Conservation (phyloP, 2,329 filamentous ascomycete species). For the Sclerotinia trifoliorum region DNA sequence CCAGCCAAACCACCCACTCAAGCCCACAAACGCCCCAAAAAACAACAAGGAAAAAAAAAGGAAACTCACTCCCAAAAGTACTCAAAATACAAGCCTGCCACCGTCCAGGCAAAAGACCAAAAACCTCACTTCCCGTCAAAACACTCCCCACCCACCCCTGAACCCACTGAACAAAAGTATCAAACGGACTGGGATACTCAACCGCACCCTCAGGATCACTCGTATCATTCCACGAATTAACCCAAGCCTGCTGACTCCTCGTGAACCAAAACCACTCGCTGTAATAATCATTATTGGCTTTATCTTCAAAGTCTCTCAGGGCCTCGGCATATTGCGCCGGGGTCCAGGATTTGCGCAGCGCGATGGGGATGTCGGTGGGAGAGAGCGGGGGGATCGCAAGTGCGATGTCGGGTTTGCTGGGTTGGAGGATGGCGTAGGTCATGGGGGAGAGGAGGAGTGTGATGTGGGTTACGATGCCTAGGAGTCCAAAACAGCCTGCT, state of each 20-base stretch:
- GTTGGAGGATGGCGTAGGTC: constrained; percentile 48
- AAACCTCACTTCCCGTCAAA: constrained; percentile 40
- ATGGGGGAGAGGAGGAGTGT: constrained; percentile 49
- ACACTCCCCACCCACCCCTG: constrained; percentile 43
- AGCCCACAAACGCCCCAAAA: too few relatives aligned
- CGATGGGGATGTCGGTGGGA: constrained; percentile 43
- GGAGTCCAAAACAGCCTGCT: constrained; percentile 47
- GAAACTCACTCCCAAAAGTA: constrained; percentile 38
- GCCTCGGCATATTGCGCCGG: constrained; percentile 41
- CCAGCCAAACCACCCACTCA: background rate
- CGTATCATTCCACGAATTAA: constrained; percentile 48
- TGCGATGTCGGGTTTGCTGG: constrained; percentile 45
- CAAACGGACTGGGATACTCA: constrained; percentile 41
- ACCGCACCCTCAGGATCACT: constrained; percentile 38
- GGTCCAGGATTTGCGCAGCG: constrained; percentile 41
- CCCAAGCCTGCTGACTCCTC: constrained; percentile 46
- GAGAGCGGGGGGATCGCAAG: constrained; percentile 47
- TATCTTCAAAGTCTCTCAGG: constrained; percentile 42
- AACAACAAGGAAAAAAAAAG: constrained; percentile 14
- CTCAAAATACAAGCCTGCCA: constrained; percentile 43
- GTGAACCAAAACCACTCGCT: constrained; percentile 53
- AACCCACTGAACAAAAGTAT: constrained; percentile 39
- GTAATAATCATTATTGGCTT: constrained; percentile 46
- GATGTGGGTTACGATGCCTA: constrained; percentile 50
- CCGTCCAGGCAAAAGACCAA: constrained; percentile 40